phyloP scores from a whole-genome alignment of 2,329 filamentous ascomycete species.

The Macrophomina phaseolina region DNA sequence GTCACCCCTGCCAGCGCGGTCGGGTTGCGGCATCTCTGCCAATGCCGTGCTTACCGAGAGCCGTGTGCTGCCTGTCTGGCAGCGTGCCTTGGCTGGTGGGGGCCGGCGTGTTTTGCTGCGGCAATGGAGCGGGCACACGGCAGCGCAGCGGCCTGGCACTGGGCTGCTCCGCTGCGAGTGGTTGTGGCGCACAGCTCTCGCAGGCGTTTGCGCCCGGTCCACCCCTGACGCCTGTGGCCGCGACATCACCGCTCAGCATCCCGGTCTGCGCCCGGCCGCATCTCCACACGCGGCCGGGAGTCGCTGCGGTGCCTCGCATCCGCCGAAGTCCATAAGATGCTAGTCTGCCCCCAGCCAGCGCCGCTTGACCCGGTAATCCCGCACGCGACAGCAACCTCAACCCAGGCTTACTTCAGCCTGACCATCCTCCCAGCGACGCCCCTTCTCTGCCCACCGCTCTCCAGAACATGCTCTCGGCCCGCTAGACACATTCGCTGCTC shows the following conservation, averaged over 20 bases:
- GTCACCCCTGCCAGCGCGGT: background rate
- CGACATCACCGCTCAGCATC: conserved; percentile 10
- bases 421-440: background rate
- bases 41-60: conserved; percentile 61
- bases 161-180: background rate
- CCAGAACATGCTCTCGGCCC: conserved; percentile 14
- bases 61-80: conserved; percentile 48
- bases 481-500: conserved; percentile 11
- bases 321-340: conserved; percentile 2
- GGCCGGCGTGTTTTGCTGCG: background rate
- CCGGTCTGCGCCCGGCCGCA: conserved; percentile 18
- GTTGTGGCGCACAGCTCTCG: conserved; percentile 11
- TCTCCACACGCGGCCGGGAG: conserved; percentile 20
- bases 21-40: conserved; percentile 30
- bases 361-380: conserved; percentile 24
- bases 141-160: background rate
- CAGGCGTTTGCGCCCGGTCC: conserved; percentile 7
- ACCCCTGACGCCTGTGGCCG: conserved; percentile 23
- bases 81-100: conserved; percentile 56
- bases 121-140: background rate
- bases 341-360: background rate
- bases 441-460: background rate
- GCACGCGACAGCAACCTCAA: conserved; percentile 23
- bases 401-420: conserved; percentile 1
- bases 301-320: conserved; percentile 16